Evolutionary conservation across 768 basidiomycete species (phyloP), one percentile per base, ranked within the genome.

Genomic region (Suillus discolor): DNA sequence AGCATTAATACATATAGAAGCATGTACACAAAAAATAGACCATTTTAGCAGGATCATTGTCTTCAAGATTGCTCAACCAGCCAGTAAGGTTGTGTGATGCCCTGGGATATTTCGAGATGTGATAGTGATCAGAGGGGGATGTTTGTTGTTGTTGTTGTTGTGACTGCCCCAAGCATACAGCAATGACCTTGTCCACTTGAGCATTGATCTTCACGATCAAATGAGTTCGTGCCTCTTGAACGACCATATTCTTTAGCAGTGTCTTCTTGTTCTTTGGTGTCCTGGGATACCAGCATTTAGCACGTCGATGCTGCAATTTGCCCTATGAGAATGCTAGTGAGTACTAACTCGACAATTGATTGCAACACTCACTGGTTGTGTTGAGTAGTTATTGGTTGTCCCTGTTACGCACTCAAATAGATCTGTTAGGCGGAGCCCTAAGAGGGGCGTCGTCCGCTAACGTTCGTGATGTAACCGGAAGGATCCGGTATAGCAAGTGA

Each of bases 201-300:
- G 25, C 2, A 45, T 28, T 63, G 68, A 75, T 57, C 65, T 63
- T 62, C 67, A 62, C 44, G 63, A 75, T 28, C 36, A 61, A 6
- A 63, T 69, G 15, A 63, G 70, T 60, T 39, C 72, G 66, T 16
- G 64, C 57, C 39, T 72, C 66, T 13, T 68, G 70, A 15, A 64
- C 39, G 0, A 73, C 73, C 51, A 83, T 79, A 18, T 55, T 81
- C 75, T 1, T 62, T 15, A 1, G 49, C 42, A 23, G 67, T 60
- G 31, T 74, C 4, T 41, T 49, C 25, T 53, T 59, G 25, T 70
- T 73, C 64, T 81, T 81, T 66, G 79, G 80, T 0, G 80, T 80
- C 1, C 71, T 57, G 0, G 62, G 69, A 62, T 82, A 84, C 41
- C 78, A 66, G 0, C 69, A 70, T 69, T 84, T 84, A 25, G 79